These are phyloP conservation scores for Leccinum fallax DNA, from an alignment of 1,284 basidiomycete genomes.

Conservation along the genomic window DNA sequence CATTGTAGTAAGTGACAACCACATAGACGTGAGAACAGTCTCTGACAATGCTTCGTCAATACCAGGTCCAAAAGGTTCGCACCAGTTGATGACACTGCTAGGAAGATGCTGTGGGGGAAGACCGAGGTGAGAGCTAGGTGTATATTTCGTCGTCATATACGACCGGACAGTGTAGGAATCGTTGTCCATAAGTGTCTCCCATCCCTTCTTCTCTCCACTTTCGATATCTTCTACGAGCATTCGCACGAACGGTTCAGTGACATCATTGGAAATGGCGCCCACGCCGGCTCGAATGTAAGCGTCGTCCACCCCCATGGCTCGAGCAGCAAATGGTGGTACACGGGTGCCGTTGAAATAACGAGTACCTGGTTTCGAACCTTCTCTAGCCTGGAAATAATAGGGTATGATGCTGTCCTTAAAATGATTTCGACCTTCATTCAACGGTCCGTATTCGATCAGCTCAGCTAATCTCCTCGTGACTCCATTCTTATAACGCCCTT, in stretches of 20 bases:
- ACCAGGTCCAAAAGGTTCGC: slow-evolving; percentile 9
- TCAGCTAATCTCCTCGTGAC: slow-evolving; percentile 37
- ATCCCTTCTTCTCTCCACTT: slow-evolving; percentile 10
- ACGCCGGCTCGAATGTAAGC: slow-evolving; percentile 18
- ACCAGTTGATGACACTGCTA: slow-evolving; percentile 27
- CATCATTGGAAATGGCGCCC: slow-evolving; percentile 13
- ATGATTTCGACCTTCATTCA: slow-evolving; percentile 15
- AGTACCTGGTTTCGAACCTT: slow-evolving; percentile 8
- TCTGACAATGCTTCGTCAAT: neutral
- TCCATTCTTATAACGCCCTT: slow-evolving; percentile 22
- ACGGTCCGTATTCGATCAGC: slow-evolving; percentile 20
- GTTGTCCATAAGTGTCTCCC: slow-evolving; percentile 15
- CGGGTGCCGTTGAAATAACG: slow-evolving; percentile 18
- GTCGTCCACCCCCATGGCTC: slow-evolving; percentile 9
- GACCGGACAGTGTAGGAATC: slow-evolving; percentile 11
- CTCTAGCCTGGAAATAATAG: slow-evolving; percentile 5
- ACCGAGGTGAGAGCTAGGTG: slow-evolving; percentile 17
- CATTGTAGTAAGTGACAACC: neutral
- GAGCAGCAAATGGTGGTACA: slow-evolving; percentile 13
- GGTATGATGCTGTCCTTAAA: slow-evolving; percentile 17
- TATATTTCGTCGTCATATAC: slow-evolving; percentile 25
- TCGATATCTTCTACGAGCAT: slow-evolving; percentile 15
- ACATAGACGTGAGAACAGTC: neutral
- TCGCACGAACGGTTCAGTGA: slow-evolving; percentile 10
- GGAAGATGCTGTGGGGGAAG: slow-evolving; percentile 19